These are phyloP conservation scores for Mimosa bimucronata DNA, from an alignment of 306 rosid species.

Conservation along the genomic window DNA sequence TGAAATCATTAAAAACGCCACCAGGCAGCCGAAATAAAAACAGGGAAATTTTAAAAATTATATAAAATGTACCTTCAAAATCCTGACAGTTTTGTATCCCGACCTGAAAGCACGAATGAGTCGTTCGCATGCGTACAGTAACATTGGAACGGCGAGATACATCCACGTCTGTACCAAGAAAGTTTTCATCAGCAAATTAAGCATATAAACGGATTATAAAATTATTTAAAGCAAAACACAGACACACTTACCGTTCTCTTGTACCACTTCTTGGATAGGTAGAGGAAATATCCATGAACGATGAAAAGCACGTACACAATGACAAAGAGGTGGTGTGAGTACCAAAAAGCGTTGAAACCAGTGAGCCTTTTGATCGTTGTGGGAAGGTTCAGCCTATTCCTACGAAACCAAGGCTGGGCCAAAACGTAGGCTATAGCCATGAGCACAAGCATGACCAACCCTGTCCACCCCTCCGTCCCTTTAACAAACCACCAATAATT, in stretches of 20 bases:
- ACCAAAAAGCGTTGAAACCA: conserved; percentile 96
- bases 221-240: background rate
- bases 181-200: background rate
- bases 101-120: conserved; percentile 83
- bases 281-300: conserved; percentile 75
- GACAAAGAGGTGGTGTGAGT: conserved; percentile 86
- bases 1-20: background rate
- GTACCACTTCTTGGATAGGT: conserved; percentile 85
- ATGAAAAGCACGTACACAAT: conserved; percentile 79
- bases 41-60: background rate
- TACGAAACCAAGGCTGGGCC: conserved; percentile 91
- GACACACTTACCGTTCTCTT: conserved; percentile 69
- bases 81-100: conserved; percentile 67
- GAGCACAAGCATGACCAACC: conserved; percentile 72
- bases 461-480: conserved; percentile 91
- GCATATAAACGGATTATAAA: conserved; percentile 6
- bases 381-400: conserved; percentile 68
- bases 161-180: conserved; percentile 73
- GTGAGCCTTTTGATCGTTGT: conserved; percentile 66
- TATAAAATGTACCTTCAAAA: conserved; percentile 57
- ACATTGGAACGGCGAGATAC: conserved; percentile 79
- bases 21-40: conserved; percentile 1
- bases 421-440: conserved; percentile 80
- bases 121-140: conserved; percentile 79
- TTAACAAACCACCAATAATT: conserved; percentile 95